Percentiles rank a stretch among this genome's conserved stretches.
Evolutionary conservation across 2,329 filamentous ascomycete species (phyloP).

Genomic region (Emericellopsis atlantica): DNA sequence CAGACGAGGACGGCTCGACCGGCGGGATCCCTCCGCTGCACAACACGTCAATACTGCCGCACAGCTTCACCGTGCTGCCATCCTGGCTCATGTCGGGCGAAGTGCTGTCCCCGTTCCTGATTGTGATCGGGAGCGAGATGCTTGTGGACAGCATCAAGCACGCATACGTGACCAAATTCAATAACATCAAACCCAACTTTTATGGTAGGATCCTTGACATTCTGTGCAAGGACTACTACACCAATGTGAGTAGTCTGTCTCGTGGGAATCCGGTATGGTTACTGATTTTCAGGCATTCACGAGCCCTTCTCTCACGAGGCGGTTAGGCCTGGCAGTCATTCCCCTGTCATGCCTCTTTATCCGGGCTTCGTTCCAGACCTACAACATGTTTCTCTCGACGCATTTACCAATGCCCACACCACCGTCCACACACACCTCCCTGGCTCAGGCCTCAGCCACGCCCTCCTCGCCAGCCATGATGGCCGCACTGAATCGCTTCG

Average conservation of each 20-base stretch:
- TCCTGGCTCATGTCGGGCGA: constrained; percentile 68
- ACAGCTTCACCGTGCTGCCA: constrained; percentile 82
- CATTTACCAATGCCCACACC: constrained; percentile 65
- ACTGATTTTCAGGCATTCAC: constrained; percentile 57
- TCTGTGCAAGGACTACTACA: constrained; percentile 94
- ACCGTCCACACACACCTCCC: constrained; percentile 50
- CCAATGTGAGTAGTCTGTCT: constrained; percentile 49
- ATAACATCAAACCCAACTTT: constrained; percentile 84
- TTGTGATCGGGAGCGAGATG: constrained; percentile 94
- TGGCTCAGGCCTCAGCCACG: constrained; percentile 49
- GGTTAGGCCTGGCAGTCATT: constrained; percentile 82
- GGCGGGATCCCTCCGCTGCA: constrained; percentile 43
- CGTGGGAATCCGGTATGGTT: neutral
- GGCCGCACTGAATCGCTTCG: constrained; percentile 67
- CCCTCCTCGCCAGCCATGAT: constrained; percentile 62
- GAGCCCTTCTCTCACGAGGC: constrained; percentile 77
- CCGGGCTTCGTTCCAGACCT: constrained; percentile 85
- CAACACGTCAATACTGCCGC: constrained; percentile 66
- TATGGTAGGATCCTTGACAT: constrained; percentile 88
- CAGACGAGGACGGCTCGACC: constrained; percentile 25
- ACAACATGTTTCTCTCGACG: constrained; percentile 92
- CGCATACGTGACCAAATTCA: constrained; percentile 96
- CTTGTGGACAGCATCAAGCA: constrained; percentile 95
- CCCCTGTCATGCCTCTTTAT: constrained; percentile 93
- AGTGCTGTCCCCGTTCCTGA: constrained; percentile 81